Conservation (phyloP, 1,139 yeast species). For the Scheffersomyces cryptocercus region DNA sequence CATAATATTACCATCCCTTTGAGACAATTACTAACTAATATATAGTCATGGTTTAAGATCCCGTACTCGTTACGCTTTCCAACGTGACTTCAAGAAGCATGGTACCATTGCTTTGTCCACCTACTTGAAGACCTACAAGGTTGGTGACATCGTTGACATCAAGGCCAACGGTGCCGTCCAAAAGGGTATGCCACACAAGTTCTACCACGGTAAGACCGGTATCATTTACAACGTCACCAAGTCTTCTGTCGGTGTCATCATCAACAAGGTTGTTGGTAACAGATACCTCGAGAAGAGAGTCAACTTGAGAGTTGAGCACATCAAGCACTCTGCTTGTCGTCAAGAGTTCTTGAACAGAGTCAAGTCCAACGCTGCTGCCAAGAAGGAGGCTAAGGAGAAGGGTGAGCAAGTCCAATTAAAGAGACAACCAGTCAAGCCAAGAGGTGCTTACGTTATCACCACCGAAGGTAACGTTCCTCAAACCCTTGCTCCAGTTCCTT, state of each 20-base stretch:
- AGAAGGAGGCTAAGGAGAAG: constrained; percentile 91
- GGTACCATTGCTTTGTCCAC: constrained; percentile 94
- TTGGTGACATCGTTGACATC: constrained; percentile 99
- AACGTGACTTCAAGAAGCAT: constrained; percentile 99
- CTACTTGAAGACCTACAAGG: constrained; percentile 96
- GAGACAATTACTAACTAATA: constrained; percentile 18
- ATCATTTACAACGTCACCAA: constrained; percentile 98
- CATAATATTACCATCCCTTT: constrained; percentile 11
- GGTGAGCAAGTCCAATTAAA: constrained; percentile 91
- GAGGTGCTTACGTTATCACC: constrained; percentile 83
- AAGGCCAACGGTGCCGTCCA: constrained; percentile 99
- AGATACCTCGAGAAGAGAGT: constrained; percentile 99
- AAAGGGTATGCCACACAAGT: constrained; percentile 99
- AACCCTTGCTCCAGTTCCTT: constrained; percentile 98
- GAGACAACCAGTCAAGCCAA: constrained; percentile 99
- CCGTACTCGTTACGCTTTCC: constrained; percentile 99
- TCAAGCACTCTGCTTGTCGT: constrained; percentile 99
- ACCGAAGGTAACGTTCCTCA: constrained; percentile 84
- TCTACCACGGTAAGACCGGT: constrained; percentile 99
- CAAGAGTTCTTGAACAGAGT: constrained; percentile 98
- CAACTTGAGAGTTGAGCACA: constrained; percentile 97
- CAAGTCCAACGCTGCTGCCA: constrained; percentile 91
- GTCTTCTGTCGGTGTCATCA: constrained; percentile 95
- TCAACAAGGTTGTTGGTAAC: constrained; percentile 98
- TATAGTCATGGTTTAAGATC: constrained; percentile 99